These are phyloP conservation scores for Hymenoscyphus fraxineus DNA, from an alignment of 2,329 filamentous ascomycete species.

Conservation along the genomic window DNA sequence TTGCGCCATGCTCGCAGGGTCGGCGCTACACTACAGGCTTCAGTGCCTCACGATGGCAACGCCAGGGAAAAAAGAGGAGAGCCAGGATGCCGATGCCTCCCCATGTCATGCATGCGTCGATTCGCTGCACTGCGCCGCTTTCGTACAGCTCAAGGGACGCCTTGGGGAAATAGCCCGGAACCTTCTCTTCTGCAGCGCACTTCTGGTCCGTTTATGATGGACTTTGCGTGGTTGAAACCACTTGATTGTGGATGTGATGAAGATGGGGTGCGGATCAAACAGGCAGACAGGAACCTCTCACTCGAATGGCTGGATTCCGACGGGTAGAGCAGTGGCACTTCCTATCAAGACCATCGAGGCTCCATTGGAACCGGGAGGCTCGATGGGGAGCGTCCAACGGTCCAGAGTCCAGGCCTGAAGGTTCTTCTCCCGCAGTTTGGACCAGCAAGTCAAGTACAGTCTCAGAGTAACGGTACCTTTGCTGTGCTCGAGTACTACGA, in stretches of 20 bases:
- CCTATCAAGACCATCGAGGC: neutral
- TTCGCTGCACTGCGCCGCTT: constrained; percentile 20
- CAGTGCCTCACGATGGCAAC: neutral
- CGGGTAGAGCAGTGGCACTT: neutral
- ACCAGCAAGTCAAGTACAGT: no score
- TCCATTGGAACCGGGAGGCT: no score
- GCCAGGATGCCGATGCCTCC: neutral
- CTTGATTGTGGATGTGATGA: neutral
- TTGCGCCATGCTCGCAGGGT: constrained; percentile 3
- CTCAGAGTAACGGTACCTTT: no score
- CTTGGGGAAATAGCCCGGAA: constrained; percentile 14
- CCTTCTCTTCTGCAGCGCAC: constrained; percentile 12
- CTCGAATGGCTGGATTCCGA: neutral
- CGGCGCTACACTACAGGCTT: constrained; percentile 4
- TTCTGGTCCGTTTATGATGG: neutral
- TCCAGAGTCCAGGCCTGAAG: no score
- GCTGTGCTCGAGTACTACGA: no score
- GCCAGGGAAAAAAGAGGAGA: constrained; percentile 3
- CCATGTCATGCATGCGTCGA: constrained; percentile 1
- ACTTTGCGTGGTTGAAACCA: neutral
- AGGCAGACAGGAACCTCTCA: neutral
- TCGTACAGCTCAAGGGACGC: constrained; percentile 16
- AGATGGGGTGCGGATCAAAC: constrained; percentile 1
- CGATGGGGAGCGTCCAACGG: no score
- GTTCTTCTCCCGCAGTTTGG: no score